These are phyloP conservation scores for Exophiala mesophila DNA, from an alignment of 2,329 filamentous ascomycete species.

Conservation along the genomic window DNA sequence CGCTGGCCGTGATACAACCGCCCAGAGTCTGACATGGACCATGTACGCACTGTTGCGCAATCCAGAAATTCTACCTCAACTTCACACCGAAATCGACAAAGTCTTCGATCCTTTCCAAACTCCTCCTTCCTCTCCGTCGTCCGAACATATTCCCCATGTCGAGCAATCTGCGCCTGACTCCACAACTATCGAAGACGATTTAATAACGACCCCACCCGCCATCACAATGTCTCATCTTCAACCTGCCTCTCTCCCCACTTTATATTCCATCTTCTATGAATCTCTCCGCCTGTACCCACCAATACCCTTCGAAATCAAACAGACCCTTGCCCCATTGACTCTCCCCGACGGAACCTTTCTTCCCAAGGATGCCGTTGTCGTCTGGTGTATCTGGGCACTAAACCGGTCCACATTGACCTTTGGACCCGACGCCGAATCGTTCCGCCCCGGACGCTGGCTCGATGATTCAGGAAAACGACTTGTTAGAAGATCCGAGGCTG, in stretches of 20 bases:
- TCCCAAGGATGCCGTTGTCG: conserved; percentile 49
- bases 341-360: conserved; percentile 44
- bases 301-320: conserved; percentile 62
- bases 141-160: neutral
- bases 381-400: conserved; percentile 64
- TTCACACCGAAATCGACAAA: conserved; percentile 21
- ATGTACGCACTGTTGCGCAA: conserved; percentile 57
- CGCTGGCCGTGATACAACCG: conserved; percentile 60
- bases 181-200: conserved; percentile 26
- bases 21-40: conserved; percentile 61
- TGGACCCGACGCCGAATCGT: conserved; percentile 53
- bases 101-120: conserved; percentile 4
- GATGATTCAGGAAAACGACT: conserved; percentile 30
- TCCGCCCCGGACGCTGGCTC: conserved; percentile 54
- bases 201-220: conserved; percentile 24
- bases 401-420: conserved; percentile 54
- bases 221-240: conserved; percentile 35
- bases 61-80: conserved; percentile 28
- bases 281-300: conserved; percentile 58
- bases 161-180: conserved; percentile 3
- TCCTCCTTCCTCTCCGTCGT: neutral
- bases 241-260: conserved; percentile 48
- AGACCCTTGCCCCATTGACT: conserved; percentile 48
- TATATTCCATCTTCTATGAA: conserved; percentile 58
- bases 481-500: conserved; percentile 46